Evolutionary conservation across 768 basidiomycete species (phyloP), one percentile per base, ranked within the genome.

Genomic region (Hypholoma sublateritium): DNA sequence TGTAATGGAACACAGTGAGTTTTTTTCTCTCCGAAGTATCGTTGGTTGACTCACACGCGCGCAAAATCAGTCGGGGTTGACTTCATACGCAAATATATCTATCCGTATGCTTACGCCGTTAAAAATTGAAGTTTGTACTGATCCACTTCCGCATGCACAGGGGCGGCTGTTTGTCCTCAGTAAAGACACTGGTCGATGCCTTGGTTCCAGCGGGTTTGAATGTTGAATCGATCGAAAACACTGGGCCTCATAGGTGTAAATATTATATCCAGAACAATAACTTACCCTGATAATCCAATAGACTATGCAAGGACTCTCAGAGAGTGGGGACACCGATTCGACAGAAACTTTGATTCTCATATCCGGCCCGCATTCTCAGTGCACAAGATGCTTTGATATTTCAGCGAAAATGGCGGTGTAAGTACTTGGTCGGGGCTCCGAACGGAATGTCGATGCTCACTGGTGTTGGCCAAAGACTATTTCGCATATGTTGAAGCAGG

Each of bases 141-240:
- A 52, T 28, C 17, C 34, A 14, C 16, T 52, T 14, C 5, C 11
- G 6, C 4, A 19, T 24, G 11, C 22, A 6, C 47, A 59, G 59
- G 4, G 59, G 59, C 7, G 59, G 54, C 1, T 54, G 56, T 25
- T 36, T 59, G 4, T 59, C 59, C 0, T 59, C 59, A 4, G 54
- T 59, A 3, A 52, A 51, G 17, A 59, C 59, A 2, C 35, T 59
- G 11, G 50, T 56, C 7, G 24, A 35, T 6, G 54, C 55, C n/a
- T 56, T 59, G 16, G 44, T 49, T 3, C 39, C 48, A 4, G 54
- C 59, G 8, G 59, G 59, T 0, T 43, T 59, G 4, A 59, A 59
- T 37, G 46, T 59, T 24, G 54, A 56, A 19, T 59, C 59, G n/a
- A 59, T 59, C n/a, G 59, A 59, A n/a, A 53, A 59, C 16, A 56